Conservation (phyloP, 108 stramenopile species). For the Skeletonema costatum region DNA sequence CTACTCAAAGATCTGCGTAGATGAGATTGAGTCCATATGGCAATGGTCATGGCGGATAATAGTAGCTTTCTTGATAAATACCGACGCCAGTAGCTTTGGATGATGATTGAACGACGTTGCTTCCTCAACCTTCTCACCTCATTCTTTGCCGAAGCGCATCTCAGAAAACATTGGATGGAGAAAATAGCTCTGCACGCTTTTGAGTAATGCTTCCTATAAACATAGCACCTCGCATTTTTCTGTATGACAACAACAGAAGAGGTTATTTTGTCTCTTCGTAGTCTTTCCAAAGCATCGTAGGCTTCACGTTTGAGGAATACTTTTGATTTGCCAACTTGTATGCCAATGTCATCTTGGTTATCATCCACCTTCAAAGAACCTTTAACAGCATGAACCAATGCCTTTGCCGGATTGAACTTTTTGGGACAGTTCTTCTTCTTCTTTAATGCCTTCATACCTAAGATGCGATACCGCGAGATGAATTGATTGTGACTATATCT, state of each 20-base stretch:
- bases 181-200: constrained; percentile 3
- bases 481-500: constrained; percentile 71
- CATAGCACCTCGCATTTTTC: constrained; percentile 12
- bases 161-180: constrained; percentile 30
- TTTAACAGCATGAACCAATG: constrained; percentile 25
- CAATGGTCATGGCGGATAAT: constrained; percentile 15
- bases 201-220: constrained; percentile 4
- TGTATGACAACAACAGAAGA: constrained; percentile 25
- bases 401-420: constrained; percentile 27
- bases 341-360: constrained; percentile 49
- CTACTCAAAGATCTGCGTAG: constrained; percentile 16
- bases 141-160: constrained; percentile 5
- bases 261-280: constrained; percentile 48
- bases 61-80: constrained; percentile 6
- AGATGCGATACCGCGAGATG: constrained; percentile 58
- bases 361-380: constrained; percentile 32
- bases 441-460: constrained; percentile 26
- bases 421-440: constrained; percentile 2
- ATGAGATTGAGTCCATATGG: constrained; percentile 29
- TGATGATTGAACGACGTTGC: constrained; percentile 19
- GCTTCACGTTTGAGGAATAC: constrained; percentile 81
- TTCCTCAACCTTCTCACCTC: constrained; percentile 10
- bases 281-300: constrained; percentile 77
- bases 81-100: constrained; percentile 35
- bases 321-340: constrained; percentile 91